Evolutionary conservation across 768 basidiomycete genomes (phyloP).

Genomic region (Tephrocybe sp.): DNA sequence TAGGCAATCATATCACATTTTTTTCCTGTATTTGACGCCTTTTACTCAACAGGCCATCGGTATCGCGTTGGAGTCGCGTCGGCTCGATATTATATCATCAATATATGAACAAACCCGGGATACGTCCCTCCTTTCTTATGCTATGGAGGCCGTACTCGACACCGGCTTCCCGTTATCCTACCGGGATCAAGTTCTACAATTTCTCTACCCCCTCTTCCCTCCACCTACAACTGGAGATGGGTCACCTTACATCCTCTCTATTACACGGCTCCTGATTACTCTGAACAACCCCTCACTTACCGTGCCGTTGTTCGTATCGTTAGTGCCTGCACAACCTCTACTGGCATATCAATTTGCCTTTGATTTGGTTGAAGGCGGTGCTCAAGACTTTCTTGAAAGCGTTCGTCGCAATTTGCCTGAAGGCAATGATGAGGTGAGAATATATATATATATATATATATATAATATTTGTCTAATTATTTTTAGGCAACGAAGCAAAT

Average conservation of each 20-base stretch:
- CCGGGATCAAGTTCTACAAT: constrained; percentile 76
- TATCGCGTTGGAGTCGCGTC: constrained; percentile 88
- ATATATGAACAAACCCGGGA: constrained; percentile 77
- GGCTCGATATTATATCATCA: constrained; percentile 80
- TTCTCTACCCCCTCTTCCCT: constrained; percentile 85
- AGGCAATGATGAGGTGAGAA: constrained; percentile 58
- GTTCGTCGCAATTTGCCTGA: constrained; percentile 68
- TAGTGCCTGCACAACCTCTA: constrained; percentile 68
- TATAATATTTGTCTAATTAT: constrained; percentile 2
- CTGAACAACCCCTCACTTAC: constrained; percentile 81
- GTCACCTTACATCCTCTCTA: constrained; percentile 71
- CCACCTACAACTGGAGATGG: constrained; percentile 66
- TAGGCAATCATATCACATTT: constrained; percentile 12
- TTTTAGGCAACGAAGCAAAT: constrained; percentile 54
- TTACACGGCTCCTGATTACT: constrained; percentile 89
- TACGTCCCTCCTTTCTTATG: constrained; percentile 78
- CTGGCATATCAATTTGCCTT: constrained; percentile 95
- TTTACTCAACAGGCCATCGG: constrained; percentile 71
- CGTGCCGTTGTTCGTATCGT: constrained; percentile 65
- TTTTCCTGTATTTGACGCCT: constrained; percentile 10
- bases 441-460: constrained; percentile 1
- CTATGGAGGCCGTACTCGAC: constrained; percentile 89
- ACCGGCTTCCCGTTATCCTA: constrained; percentile 86
- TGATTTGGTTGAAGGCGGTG: constrained; percentile 90
- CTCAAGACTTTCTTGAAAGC: constrained; percentile 86